Percentiles rank a stretch among this genome's conserved stretches.
phyloP scores from a whole-genome alignment of 2,329 filamentous ascomycete genomes.

The Sarocladium strictum region DNA sequence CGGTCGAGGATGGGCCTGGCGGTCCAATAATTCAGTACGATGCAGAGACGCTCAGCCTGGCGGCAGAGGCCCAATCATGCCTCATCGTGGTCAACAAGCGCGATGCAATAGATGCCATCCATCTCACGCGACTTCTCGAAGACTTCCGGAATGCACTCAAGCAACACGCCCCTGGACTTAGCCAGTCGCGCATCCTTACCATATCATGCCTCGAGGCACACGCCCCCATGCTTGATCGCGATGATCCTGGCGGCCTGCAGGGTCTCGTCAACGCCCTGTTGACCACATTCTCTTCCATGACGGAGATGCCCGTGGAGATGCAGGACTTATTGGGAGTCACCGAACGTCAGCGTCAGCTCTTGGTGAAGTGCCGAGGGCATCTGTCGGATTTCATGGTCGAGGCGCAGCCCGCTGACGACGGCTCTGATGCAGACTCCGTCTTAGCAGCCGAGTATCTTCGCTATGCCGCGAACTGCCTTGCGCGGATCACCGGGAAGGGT shows the following conservation, averaged over 20 bases:
- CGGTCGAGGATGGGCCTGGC: slow-evolving; percentile 51
- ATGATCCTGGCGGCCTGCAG: slow-evolving; percentile 61
- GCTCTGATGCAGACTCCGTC: slow-evolving; percentile 69
- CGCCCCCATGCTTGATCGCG: slow-evolving; percentile 11
- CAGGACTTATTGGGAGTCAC: slow-evolving; percentile 86
- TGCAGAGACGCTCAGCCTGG: slow-evolving; percentile 48
- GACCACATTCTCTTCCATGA: slow-evolving; percentile 64
- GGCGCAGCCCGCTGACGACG: slow-evolving; percentile 32
- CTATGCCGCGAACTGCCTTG: slow-evolving; percentile 71
- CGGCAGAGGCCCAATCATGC: slow-evolving; percentile 38
- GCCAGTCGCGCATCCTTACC: slow-evolving; percentile 29
- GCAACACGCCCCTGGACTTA: slow-evolving; percentile 18
- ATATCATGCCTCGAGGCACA: slow-evolving; percentile 68
- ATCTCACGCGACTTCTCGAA: slow-evolving; percentile 31
- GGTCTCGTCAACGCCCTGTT: slow-evolving; percentile 61
- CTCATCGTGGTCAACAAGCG: slow-evolving; percentile 59
- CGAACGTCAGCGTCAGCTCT: slow-evolving; percentile 77
- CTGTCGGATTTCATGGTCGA: slow-evolving; percentile 68
- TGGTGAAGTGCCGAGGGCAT: slow-evolving; percentile 65
- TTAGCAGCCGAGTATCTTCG: slow-evolving; percentile 85
- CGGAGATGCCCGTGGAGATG: slow-evolving; percentile 62
- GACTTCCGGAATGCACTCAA: slow-evolving; percentile 28
- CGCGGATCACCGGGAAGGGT: slow-evolving; percentile 80
- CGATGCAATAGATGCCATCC: slow-evolving; percentile 37
- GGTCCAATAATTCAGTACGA: slow-evolving; percentile 45